Conservation (phyloP, 495 filamentous ascomycete species). For the Penicillium angulare region DNA sequence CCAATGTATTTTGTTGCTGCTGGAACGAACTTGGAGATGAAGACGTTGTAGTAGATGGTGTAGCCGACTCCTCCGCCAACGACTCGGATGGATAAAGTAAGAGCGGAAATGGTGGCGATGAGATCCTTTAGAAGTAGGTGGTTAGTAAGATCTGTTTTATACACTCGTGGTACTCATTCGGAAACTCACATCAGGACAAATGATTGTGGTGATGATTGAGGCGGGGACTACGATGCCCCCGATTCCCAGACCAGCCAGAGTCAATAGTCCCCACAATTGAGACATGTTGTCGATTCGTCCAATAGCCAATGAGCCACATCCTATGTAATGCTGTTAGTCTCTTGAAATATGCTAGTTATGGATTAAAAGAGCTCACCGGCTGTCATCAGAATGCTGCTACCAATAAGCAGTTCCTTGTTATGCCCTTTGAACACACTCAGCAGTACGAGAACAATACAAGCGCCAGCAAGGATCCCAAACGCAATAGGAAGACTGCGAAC, state of each 20-base stretch:
- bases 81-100: slow-evolving; percentile 72
- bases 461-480: slow-evolving; percentile 61
- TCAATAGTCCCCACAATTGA: slow-evolving; percentile 59
- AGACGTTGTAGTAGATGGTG: slow-evolving; percentile 75
- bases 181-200: slow-evolving; percentile 58
- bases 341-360: neutral
- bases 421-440: slow-evolving; percentile 60
- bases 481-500: slow-evolving; percentile 65
- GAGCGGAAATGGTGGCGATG: slow-evolving; percentile 69
- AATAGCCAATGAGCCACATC: slow-evolving; percentile 61
- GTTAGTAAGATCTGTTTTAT: too few relatives aligned
- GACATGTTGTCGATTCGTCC: slow-evolving; percentile 58
- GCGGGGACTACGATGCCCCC: slow-evolving; percentile 73
- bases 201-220: slow-evolving; percentile 69
- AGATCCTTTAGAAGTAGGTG: slow-evolving; percentile 54
- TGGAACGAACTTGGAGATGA: slow-evolving; percentile 61
- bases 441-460: slow-evolving; percentile 59
- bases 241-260: slow-evolving; percentile 66
- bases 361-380: slow-evolving; percentile 43
- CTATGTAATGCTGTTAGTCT: too few relatives aligned
- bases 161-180: too few relatives aligned
- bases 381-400: slow-evolving; percentile 65
- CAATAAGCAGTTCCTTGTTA: slow-evolving; percentile 62
- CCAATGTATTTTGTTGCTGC: slow-evolving; percentile 51
- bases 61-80: slow-evolving; percentile 72